These are phyloP conservation scores for Mollisiaceae sp. DNA, from an alignment of 2,329 filamentous ascomycete species.

Conservation along the genomic window DNA sequence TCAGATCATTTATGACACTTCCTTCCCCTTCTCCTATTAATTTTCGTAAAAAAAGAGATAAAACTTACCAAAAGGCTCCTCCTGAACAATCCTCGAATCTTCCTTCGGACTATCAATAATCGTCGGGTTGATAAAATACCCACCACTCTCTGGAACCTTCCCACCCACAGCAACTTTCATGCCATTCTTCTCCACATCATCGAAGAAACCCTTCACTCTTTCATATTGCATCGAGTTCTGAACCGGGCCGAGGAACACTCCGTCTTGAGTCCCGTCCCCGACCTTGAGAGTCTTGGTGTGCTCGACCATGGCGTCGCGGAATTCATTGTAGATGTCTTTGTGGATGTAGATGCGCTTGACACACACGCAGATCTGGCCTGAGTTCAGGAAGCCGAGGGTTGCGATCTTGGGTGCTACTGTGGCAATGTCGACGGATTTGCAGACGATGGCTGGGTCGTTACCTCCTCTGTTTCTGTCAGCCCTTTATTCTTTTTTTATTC, in stretches of 20 bases:
- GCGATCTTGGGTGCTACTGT: conserved; percentile 52
- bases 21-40: not conserved
- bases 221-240: conserved; percentile 70
- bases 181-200: conserved; percentile 58
- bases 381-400: conserved; percentile 55
- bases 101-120: conserved; percentile 63
- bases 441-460: conserved; percentile 57
- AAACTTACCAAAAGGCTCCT: conserved; percentile 62
- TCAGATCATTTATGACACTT: not conserved
- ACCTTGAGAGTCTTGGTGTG: conserved; percentile 51
- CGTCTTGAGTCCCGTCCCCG: conserved; percentile 43
- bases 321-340: conserved; percentile 61
- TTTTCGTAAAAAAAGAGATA: not conserved
- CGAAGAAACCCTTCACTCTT: conserved; percentile 59
- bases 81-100: conserved; percentile 57
- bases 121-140: conserved; percentile 63
- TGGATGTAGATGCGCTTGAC: conserved; percentile 66
- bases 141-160: conserved; percentile 45
- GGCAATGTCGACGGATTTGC: conserved; percentile 56
- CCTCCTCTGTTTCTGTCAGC: conserved; percentile 47
- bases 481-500: too few species aligned
- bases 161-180: conserved; percentile 57
- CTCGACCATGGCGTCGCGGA: conserved; percentile 52
- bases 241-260: conserved; percentile 57
- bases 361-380: conserved; percentile 58